Percentiles rank a stretch among this genome's conserved stretches.
These are phyloP conservation scores for Verticillium nonalfalfae DNA, from an alignment of 2,329 filamentous ascomycete genomes.

Conservation along the genomic window DNA sequence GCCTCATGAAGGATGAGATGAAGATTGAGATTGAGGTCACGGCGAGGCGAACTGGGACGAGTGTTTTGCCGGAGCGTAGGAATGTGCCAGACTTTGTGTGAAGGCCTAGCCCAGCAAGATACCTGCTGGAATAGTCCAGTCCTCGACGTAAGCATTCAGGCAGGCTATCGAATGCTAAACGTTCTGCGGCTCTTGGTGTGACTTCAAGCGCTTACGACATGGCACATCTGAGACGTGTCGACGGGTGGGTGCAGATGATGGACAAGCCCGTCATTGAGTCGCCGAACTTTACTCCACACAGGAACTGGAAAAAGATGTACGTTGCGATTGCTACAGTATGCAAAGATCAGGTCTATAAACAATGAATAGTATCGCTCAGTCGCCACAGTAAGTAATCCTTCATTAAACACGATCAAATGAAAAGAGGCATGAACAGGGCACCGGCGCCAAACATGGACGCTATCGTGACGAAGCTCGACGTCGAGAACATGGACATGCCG, in stretches of 20 bases:
- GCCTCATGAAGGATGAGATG: constrained; percentile 42
- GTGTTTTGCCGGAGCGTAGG: neutral
- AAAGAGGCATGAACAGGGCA: constrained; percentile 13
- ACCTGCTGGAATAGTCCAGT: too few relatives aligned
- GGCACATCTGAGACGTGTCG: neutral
- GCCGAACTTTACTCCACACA: neutral
- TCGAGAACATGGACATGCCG: constrained; percentile 55
- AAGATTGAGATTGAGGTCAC: constrained; percentile 38
- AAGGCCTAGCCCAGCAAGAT: neutral
- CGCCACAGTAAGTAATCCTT: too few relatives aligned
- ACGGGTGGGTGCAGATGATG: neutral
- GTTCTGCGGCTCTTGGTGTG: neutral
- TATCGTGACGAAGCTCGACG: constrained; percentile 57
- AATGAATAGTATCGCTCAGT: too few relatives aligned
- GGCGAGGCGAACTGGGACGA: constrained; percentile 14
- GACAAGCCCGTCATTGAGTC: neutral
- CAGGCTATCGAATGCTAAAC: neutral
- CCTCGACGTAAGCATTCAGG: too few relatives aligned
- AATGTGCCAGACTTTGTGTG: neutral
- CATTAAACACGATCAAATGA: constrained; percentile 7
- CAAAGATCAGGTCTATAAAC: neutral
- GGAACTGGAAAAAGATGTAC: neutral
- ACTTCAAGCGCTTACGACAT: neutral
- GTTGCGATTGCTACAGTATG: neutral
- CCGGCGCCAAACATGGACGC: constrained; percentile 50